phyloP scores from a whole-genome alignment of 2,329 filamentous ascomycete species.

The Sarocladiaceae sp. region DNA sequence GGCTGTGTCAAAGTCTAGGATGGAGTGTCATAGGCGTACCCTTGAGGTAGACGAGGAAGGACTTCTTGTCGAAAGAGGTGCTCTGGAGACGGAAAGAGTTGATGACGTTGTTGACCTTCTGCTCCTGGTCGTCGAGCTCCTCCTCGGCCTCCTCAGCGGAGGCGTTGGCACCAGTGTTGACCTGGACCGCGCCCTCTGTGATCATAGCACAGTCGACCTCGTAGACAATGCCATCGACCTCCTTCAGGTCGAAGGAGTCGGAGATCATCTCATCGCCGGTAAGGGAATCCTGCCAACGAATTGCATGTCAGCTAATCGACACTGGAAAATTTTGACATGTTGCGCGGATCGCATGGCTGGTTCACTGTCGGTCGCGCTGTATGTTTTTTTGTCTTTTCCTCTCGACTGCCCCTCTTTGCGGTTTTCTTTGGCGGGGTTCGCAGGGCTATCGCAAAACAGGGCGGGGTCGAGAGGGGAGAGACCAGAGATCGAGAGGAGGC shows the following conservation, averaged over 20 bases:
- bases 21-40: slow-evolving; percentile 41
- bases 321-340: too few relatives aligned
- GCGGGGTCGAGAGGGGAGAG: neutral
- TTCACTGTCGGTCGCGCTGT: neutral
- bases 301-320: slow-evolving; percentile 10
- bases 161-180: slow-evolving; percentile 90
- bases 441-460: neutral
- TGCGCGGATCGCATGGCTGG: slow-evolving; percentile 9
- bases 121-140: slow-evolving; percentile 59
- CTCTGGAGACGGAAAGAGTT: slow-evolving; percentile 83
- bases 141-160: slow-evolving; percentile 86
- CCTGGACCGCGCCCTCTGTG: slow-evolving; percentile 64
- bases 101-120: slow-evolving; percentile 88
- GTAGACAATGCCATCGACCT: slow-evolving; percentile 73
- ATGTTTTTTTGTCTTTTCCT: neutral
- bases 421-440: slow-evolving; percentile 3
- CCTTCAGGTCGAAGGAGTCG: slow-evolving; percentile 82
- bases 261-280: slow-evolving; percentile 94
- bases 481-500: neutral
- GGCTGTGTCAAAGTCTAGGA: neutral
- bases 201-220: slow-evolving; percentile 93
- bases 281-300: slow-evolving; percentile 65
- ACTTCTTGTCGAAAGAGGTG: slow-evolving; percentile 81
- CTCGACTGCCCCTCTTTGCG: slow-evolving; percentile 9
- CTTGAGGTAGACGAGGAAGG: slow-evolving; percentile 79